phyloP scores from a whole-genome alignment of 2,329 filamentous ascomycete species.

The Fusarium decemcellulare region DNA sequence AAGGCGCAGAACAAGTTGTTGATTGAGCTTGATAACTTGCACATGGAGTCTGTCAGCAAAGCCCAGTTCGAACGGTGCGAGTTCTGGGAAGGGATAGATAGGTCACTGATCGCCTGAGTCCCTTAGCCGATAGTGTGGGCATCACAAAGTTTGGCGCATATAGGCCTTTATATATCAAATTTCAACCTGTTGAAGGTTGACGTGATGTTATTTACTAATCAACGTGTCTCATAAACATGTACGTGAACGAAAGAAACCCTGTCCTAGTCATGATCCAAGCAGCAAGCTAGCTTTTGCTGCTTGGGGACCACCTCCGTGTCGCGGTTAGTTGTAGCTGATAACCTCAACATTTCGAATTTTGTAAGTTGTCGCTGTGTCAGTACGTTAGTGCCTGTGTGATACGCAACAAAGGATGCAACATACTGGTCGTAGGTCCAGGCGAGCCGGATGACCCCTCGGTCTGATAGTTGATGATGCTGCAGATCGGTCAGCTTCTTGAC shows the following conservation, averaged over 20 bases:
- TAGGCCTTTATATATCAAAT: too few species aligned
- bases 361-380: conserved; percentile 19
- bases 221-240: too few species aligned
- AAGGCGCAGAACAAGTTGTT: conserved; percentile 48
- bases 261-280: too few species aligned
- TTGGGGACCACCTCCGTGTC: too few species aligned
- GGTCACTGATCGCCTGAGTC: background rate
- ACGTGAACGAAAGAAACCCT: too few species aligned
- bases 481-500: background rate
- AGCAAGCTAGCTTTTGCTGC: too few species aligned
- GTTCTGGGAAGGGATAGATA: conserved; percentile 56
- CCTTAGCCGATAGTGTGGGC: too few species aligned
- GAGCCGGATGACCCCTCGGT: conserved; percentile 35
- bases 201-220: too few species aligned
- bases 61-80: conserved; percentile 49
- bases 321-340: conserved; percentile 28
- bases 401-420: background rate
- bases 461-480: conserved; percentile 35
- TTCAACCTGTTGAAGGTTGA: too few species aligned
- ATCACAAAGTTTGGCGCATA: too few species aligned
- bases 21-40: conserved; percentile 53
- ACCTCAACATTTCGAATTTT: conserved; percentile 34
- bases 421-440: conserved; percentile 28
- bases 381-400: background rate
- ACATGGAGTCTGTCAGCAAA: conserved; percentile 53